These are phyloP conservation scores for Candida nemodendra DNA, from an alignment of 805 yeast species.

Conservation along the genomic window DNA sequence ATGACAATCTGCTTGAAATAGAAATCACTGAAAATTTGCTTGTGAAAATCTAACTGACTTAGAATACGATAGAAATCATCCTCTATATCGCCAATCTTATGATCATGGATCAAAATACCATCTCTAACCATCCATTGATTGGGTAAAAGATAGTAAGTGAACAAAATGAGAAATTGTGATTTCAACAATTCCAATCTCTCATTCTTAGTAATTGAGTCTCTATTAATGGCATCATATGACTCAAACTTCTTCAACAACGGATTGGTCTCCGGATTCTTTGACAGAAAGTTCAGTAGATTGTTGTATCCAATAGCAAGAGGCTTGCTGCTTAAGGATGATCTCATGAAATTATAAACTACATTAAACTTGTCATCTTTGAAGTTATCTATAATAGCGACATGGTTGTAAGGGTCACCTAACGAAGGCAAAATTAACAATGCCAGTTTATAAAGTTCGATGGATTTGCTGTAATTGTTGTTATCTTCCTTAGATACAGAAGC, in stretches of 20 bases:
- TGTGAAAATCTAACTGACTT: conserved; percentile 30
- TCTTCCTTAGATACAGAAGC: conserved; percentile 35
- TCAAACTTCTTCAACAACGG: conserved; percentile 29
- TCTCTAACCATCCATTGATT: conserved; percentile 34
- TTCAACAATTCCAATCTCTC: conserved; percentile 33
- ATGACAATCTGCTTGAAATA: conserved; percentile 37
- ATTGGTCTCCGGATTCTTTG: conserved; percentile 34
- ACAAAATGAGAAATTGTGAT: conserved; percentile 30
- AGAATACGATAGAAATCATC: conserved; percentile 30
- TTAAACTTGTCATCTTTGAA: conserved; percentile 45
- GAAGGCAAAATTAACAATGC: conserved; percentile 63
- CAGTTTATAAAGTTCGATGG: conserved; percentile 46
- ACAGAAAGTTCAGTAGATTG: conserved; percentile 41
- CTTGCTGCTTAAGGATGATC: conserved; percentile 56
- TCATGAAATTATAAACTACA: conserved; percentile 51
- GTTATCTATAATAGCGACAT: conserved; percentile 56
- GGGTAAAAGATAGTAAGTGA: conserved; percentile 42
- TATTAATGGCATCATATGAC: conserved; percentile 23
- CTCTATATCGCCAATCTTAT: conserved; percentile 30
- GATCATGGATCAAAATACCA: conserved; percentile 31
- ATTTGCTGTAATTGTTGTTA: conserved; percentile 42
- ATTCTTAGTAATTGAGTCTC: conserved; percentile 32
- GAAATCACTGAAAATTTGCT: conserved; percentile 34
- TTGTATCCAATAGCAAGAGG: conserved; percentile 46
- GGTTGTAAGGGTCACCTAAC: conserved; percentile 64